Evolutionary conservation across 164 flowering plant species (phyloP).

Genomic region (Berberis vulgaris): DNA sequence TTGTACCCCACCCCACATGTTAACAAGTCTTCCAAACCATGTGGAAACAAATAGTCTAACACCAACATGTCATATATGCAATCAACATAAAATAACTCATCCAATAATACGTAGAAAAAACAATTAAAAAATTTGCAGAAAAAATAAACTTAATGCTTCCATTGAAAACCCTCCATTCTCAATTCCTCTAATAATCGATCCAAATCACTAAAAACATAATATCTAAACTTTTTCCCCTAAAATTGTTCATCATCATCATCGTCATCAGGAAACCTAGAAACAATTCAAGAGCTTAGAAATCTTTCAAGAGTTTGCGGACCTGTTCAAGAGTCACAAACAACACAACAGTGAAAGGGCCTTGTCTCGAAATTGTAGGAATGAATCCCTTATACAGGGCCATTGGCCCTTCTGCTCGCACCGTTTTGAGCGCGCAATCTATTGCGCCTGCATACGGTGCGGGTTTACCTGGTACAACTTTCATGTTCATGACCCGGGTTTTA

Average conservation of each 20-base stretch:
- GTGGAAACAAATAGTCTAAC: no score
- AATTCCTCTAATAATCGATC: neutral
- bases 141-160: no score
- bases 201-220: neutral
- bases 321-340: slow-evolving; percentile 86
- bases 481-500: slow-evolving; percentile 88
- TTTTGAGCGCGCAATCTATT: slow-evolving; percentile 72
- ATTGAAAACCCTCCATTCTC: neutral
- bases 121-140: no score
- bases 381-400: slow-evolving; percentile 89
- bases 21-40: no score
- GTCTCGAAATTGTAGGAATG: slow-evolving; percentile 77
- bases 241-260: slow-evolving; percentile 23
- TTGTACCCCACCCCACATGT: no score
- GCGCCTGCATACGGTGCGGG: slow-evolving; percentile 74
- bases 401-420: slow-evolving; percentile 63
- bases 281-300: slow-evolving; percentile 24
- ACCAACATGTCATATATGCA: no score
- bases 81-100: no score
- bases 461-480: slow-evolving; percentile 64
- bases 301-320: slow-evolving; percentile 71
- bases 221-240: neutral
- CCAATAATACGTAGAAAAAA: no score
- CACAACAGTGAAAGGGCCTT: slow-evolving; percentile 86
- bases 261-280: neutral